Base-by-base conservation (phyloP, 176 grass and related monocot species). In the Carex parvula region DNA sequence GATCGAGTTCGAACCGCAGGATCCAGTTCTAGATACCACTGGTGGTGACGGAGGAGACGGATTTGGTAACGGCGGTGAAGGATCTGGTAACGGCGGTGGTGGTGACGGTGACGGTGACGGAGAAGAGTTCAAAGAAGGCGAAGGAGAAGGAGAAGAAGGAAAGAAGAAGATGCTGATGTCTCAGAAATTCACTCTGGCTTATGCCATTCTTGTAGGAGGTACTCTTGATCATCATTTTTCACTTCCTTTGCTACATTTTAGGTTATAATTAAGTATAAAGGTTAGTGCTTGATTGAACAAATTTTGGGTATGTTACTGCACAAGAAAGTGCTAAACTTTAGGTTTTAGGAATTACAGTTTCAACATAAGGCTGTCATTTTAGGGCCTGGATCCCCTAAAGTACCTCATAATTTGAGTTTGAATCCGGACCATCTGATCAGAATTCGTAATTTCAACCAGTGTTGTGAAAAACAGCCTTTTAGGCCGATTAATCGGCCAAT, bases 181-280 rank as follows among this genome's bases (percentile, higher is more conserved):
- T 61, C 92, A 98, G 92, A 94, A 98, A 77, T 74, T 98, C 66
- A 98, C 92, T 29, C 87, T 98, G 79, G 90, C 60, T 76, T 98
- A 93, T 84, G 95, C 95, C 57, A 92, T 91, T 42, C 92, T 98
- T 42, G 89, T 98, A 24, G 90, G 90, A 87, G 95, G 95, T 98
- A 35, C 33, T 33, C 33, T 41, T 41, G 39, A 41, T 41, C 39
- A 41, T 41, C 39, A 41, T 41, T 5, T 41, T 41, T 30, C 17
- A 9, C 44, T 41, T 41, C 8, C 9, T 11, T 11, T 50, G 46
- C 9, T 11, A 50, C 46, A 48, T 48, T 48, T 12, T 50, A 50
- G 46, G 10, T 12, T 50, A 10, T 50, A 50, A 50, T 50, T 50
- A 10, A 12, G 9, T 50, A 10, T 50, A 11, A 50, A 50, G 9